Conservation (phyloP, 202 grass and related monocot species). For the Schoenoplectus tabernaemontani region DNA sequence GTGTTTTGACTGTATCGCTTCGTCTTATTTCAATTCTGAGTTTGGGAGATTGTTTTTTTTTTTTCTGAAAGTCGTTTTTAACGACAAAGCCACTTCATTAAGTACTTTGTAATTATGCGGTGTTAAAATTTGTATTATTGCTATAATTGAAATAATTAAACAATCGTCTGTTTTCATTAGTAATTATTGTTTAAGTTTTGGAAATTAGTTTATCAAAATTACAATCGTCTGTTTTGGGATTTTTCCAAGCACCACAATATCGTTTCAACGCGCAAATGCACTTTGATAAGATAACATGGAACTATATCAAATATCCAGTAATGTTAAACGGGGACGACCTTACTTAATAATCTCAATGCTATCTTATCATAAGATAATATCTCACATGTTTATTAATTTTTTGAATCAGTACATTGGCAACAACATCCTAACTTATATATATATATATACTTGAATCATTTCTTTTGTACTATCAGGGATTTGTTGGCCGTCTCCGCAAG, state of each 20-base stretch:
- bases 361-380: background rate
- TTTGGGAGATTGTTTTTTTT: background rate
- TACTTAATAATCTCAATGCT: background rate
- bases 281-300: no score
- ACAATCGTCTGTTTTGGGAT: background rate
- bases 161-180: no score
- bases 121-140: background rate
- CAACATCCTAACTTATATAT: no score
- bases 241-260: no score
- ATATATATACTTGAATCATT: no score
- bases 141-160: background rate
- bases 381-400: background rate
- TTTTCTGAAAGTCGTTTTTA: background rate
- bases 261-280: no score
- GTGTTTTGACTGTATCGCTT: background rate
- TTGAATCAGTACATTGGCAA: no score
- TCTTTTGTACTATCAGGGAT: background rate
- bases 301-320: no score
- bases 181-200: no score
- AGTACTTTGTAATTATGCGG: background rate
- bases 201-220: background rate
- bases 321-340: no score
- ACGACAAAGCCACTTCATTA: background rate
- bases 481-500: background rate
- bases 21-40: background rate